phyloP scores from a whole-genome alignment of 306 rosid species.

The Citrullus colocynthis region DNA sequence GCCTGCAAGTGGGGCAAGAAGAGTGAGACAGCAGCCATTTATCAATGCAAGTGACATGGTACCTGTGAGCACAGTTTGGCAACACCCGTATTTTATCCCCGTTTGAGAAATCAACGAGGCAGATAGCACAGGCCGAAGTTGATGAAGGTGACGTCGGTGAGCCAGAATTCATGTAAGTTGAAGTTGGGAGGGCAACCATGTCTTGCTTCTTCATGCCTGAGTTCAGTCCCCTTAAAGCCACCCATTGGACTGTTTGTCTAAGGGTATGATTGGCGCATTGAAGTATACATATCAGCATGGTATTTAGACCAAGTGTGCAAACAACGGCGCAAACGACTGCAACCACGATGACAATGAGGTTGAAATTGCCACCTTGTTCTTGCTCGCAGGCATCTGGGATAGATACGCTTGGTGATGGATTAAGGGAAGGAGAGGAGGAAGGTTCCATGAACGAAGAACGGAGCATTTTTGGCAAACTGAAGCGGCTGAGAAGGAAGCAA shows the following conservation, averaged over 20 bases:
- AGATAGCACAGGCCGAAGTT: constrained; percentile 45
- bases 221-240: constrained; percentile 33
- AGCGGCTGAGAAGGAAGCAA: not conserved
- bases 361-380: constrained; percentile 13
- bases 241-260: constrained; percentile 34
- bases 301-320: constrained; percentile 63
- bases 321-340: constrained; percentile 51
- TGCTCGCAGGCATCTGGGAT: constrained; percentile 4
- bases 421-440: not conserved
- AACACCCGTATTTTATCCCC: constrained; percentile 60
- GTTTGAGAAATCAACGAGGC: constrained; percentile 42
- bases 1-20: constrained; percentile 80
- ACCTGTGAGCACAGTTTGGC: constrained; percentile 61
- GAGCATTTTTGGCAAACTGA: not conserved
- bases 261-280: constrained; percentile 42
- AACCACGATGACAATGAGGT: constrained; percentile 32
- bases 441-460: constrained; percentile 1
- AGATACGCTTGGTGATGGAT: not conserved
- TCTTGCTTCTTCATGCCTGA: constrained; percentile 63
- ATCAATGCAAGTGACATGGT: constrained; percentile 67
- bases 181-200: constrained; percentile 54
- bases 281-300: constrained; percentile 49
- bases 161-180: constrained; percentile 18
- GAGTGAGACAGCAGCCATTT: constrained; percentile 67
- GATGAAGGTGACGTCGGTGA: constrained; percentile 16